Conservation (phyloP, 345 rosid genomes). For the Punica granatum region DNA sequence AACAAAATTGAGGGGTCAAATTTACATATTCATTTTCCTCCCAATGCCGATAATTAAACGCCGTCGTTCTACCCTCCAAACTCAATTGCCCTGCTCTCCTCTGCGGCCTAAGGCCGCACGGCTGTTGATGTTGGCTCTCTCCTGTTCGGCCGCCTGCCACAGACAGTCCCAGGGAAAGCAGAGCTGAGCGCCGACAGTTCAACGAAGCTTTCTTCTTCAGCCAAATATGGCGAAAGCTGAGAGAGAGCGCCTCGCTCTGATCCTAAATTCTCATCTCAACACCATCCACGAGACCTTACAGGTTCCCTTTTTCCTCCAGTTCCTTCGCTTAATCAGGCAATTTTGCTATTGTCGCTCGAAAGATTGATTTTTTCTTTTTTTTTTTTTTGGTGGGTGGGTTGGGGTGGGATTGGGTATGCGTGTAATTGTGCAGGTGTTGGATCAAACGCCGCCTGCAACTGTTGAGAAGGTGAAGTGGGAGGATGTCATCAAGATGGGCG, state of each 20-base stretch:
- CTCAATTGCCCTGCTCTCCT: not conserved
- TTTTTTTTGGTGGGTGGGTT: not conserved
- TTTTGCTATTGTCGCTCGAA: not conserved
- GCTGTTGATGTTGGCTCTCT: no score
- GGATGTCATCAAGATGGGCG: slow-evolving; percentile 71
- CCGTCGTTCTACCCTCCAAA: not conserved
- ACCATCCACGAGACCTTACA: slow-evolving; percentile 72
- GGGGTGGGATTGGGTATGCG: not conserved
- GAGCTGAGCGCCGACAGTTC: not conserved
- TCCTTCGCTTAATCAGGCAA: not conserved
- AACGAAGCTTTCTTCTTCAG: not conserved
- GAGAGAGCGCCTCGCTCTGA: slow-evolving; percentile 42
- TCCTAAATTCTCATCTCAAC: slow-evolving; percentile 46
- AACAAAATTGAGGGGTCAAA: no score
- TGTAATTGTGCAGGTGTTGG: slow-evolving; percentile 34
- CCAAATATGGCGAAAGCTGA: slow-evolving; percentile 43
- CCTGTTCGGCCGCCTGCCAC: no score
- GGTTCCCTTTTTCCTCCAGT: slow-evolving; percentile 20
- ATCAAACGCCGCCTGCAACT: slow-evolving; percentile 34
- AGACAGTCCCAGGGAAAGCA: not conserved
- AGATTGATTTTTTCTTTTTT: not conserved
- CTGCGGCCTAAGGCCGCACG: no score
- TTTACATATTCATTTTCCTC: no score
- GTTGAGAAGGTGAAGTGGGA: slow-evolving; percentile 54
- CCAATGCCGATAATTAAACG: no score